These are phyloP conservation scores for Chrysosporium keratinophilum DNA, from an alignment of 2,329 filamentous ascomycete genomes.

Conservation along the genomic window DNA sequence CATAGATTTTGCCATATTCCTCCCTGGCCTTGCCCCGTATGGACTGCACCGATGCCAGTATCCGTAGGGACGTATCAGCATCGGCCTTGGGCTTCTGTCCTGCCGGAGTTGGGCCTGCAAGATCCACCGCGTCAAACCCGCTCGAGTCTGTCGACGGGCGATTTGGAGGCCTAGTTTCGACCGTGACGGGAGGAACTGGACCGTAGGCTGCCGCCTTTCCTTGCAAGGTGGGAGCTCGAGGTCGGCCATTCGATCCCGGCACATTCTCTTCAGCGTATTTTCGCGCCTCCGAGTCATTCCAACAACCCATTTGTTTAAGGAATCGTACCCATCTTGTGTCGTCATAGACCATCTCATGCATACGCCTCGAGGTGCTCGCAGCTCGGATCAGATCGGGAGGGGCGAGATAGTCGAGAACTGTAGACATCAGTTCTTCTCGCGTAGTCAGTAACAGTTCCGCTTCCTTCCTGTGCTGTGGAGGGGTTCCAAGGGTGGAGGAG, in stretches of 20 bases:
- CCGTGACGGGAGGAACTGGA: not conserved
- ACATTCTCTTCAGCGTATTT: slow-evolving; percentile 63
- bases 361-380: slow-evolving; percentile 69
- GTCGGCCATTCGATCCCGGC: slow-evolving; percentile 13
- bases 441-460: slow-evolving; percentile 16
- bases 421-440: slow-evolving; percentile 43
- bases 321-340: slow-evolving; percentile 89
- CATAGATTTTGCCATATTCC: slow-evolving; percentile 85
- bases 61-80: slow-evolving; percentile 50
- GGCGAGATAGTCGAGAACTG: slow-evolving; percentile 80
- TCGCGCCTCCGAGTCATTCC: slow-evolving; percentile 81
- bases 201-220: not conserved
- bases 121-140: slow-evolving; percentile 68
- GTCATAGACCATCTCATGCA: slow-evolving; percentile 98
- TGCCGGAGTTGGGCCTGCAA: slow-evolving; percentile 36
- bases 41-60: slow-evolving; percentile 62
- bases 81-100: slow-evolving; percentile 43
- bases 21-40: slow-evolving; percentile 74
- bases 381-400: slow-evolving; percentile 76
- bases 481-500: not conserved
- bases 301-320: slow-evolving; percentile 76
- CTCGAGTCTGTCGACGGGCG: slow-evolving; percentile 41
- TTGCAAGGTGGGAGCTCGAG: not conserved
- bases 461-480: slow-evolving; percentile 7
- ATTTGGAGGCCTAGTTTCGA: not conserved